Base-by-base conservation (phyloP, 2,329 filamentous ascomycete genomes). In the Hawksworthiomyces lignivorus region DNA sequence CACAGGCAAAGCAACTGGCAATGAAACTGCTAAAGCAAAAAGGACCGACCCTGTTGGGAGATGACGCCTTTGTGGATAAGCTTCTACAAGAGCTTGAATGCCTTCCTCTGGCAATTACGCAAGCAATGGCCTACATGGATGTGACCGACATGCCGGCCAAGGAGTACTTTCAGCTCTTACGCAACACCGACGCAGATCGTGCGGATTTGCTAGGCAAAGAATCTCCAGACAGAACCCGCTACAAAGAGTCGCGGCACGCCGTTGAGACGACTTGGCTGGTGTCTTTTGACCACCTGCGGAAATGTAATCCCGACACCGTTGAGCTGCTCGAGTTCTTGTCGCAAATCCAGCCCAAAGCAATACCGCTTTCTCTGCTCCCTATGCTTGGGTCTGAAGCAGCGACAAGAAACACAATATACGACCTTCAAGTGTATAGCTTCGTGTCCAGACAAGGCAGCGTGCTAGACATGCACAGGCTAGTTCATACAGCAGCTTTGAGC, bases 61-160 rank as follows among this genome's bases (percentile, higher is more conserved):
- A 20, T 11, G 31, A 34, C 21, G 22, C 30, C 18, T 15, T 22
- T 9, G 7, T 40, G 12, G 38, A 39, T 20, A 31, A 34, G 20
- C 30, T 44, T 8, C 12, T 42, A 12, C 18, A 48, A 5, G 48
- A 61, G 36, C 58, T 70, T 10, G 54, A 52, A 1, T 61, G 52
- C 43, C 58, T 70, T 18, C 67, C 67, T 1, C 52, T 65, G 7
- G 63, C 61, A 2, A 68, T 67, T n/a, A 48, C 50, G 1, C 59
- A 68, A 51, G 61, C 65, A 3, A 55, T 59, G 5, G 62, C 64
- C 4, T 70, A 65, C 35, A 52, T 70, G 14, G 64, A 61, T 24
- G 36, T 36, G 11, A 61, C 47, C 15, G 36, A 46, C 14, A 45
- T 52, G 5, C 19, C 55, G 1, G 38, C 62, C 3, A 5, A 21